Evolutionary conservation across 83 land plant species (phyloP), one percentile per base, ranked within the genome.

Genomic region (Diphasiastrum complanatum): DNA sequence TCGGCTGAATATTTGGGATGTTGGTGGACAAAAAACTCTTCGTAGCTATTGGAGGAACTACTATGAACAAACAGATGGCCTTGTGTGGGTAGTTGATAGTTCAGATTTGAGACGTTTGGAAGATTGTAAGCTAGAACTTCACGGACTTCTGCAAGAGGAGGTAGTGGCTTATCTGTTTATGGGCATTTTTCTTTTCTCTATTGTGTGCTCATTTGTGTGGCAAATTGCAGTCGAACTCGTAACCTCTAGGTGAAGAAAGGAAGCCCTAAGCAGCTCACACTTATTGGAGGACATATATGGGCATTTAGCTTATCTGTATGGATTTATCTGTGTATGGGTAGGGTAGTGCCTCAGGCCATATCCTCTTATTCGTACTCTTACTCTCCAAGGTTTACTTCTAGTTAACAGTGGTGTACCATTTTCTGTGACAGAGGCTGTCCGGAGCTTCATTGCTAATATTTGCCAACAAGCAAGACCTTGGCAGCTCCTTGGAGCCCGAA

Each of bases 81-180:
- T 89, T 69, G 87, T 93, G 19, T 93, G 98, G 98, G 98, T 89
- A 5, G 91, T 93, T 45, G 98, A 92, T 67, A 83, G 98, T 76
- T 88, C 92, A 0, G 98, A 93, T 73, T 74, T 85, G 25, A 76
- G 98, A 20, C 70, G 98, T 32, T 58, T 93, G 34, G 83, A 89
- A 58, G 96, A 93, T 64, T 93, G 98, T 79, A 83, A 67, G 59
- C 16, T 66, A 29, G 98, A 93, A 73, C 80, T 93, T 14, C 80
- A 89, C 33, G 85, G 83, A 73, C 91, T 93, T 60, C 69, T 92
- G 57, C 87, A 92, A 70, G 87, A 92, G 67, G 97, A 92, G 95
- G 97, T 87, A 58, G 5, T 22, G 6, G 18, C 29, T 46, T 23
- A 47, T 33, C 11, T 32, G 46, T 47, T 1, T 29, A 14, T 54